These are phyloP conservation scores for Clohesyomyces aquaticus DNA, from an alignment of 495 filamentous ascomycete genomes.

Conservation along the genomic window DNA sequence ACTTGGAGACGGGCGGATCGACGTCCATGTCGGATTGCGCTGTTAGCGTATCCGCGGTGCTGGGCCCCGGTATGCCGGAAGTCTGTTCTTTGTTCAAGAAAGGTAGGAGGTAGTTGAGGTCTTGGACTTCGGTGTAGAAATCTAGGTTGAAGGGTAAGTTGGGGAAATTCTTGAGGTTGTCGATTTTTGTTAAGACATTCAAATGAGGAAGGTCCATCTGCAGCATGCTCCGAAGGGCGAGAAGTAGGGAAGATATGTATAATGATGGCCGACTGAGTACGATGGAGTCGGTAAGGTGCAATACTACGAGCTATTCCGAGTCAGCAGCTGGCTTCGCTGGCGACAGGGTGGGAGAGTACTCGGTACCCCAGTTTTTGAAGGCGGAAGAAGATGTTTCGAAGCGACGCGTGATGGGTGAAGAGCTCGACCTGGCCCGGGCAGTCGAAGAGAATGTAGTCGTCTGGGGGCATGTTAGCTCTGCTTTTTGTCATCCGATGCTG, in stretches of 20 bases:
- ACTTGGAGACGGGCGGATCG: conserved; percentile 57
- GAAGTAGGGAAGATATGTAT: conserved; percentile 89
- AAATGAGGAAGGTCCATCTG: conserved; percentile 95
- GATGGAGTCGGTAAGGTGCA: conserved; percentile 91
- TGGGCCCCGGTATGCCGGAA: conserved; percentile 29
- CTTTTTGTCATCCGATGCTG: background rate
- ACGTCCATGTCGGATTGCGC: conserved; percentile 57
- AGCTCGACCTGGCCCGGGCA: conserved; percentile 97
- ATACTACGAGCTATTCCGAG: conserved; percentile 71
- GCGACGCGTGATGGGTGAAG: conserved; percentile 87
- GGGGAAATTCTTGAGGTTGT: conserved; percentile 79
- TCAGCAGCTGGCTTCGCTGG: conserved; percentile 17
- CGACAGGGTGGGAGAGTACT: conserved; percentile 56
- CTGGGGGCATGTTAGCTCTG: conserved; percentile 46
- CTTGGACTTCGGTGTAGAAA: conserved; percentile 97
- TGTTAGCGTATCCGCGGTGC: conserved; percentile 48
- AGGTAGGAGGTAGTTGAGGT: conserved; percentile 81
- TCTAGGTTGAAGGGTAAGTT: conserved; percentile 90
- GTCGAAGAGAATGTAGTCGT: conserved; percentile 94
- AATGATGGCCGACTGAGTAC: conserved; percentile 88
- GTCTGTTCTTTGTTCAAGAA: conserved; percentile 58
- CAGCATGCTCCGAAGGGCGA: conserved; percentile 93
- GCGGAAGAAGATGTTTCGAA: conserved; percentile 87
- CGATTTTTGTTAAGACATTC: conserved; percentile 96
- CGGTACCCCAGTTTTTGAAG: conserved; percentile 91